phyloP scores from a whole-genome alignment of 108 stramenopile species.

The Nannochloropsis gaditana region DNA sequence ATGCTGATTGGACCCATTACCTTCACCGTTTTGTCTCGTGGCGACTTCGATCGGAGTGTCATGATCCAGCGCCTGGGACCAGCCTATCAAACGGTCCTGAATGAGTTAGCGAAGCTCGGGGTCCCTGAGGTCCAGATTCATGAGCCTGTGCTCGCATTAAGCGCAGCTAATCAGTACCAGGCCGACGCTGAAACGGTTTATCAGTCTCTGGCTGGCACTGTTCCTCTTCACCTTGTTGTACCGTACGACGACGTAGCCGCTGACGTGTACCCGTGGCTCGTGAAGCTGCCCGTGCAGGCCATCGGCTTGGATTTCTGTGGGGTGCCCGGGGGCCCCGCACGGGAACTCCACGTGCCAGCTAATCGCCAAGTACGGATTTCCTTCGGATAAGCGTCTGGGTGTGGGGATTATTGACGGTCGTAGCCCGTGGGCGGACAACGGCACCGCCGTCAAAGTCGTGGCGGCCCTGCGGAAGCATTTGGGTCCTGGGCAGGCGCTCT shows the following conservation, averaged over 20 bases:
- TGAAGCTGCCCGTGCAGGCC: slow-evolving; percentile 39
- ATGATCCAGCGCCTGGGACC: slow-evolving; percentile 34
- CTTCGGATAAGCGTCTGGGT: slow-evolving; percentile 53
- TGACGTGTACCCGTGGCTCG: slow-evolving; percentile 58
- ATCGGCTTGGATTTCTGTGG: slow-evolving; percentile 59
- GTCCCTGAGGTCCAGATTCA: slow-evolving; percentile 62
- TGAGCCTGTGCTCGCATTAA: slow-evolving; percentile 60
- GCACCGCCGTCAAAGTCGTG: slow-evolving; percentile 23
- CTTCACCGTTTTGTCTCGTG: slow-evolving; percentile 31
- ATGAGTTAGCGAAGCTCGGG: slow-evolving; percentile 50
- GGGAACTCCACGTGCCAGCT: slow-evolving; percentile 52
- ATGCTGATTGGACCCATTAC: slow-evolving; percentile 63
- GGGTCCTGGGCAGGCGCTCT: neutral
- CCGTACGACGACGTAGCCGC: slow-evolving; percentile 62
- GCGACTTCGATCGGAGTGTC: slow-evolving; percentile 26
- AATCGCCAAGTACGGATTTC: slow-evolving; percentile 53
- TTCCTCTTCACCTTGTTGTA: slow-evolving; percentile 56
- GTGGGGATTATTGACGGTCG: slow-evolving; percentile 60
- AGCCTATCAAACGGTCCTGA: slow-evolving; percentile 47
- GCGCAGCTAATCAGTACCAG: slow-evolving; percentile 30
- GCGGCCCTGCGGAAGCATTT: slow-evolving; percentile 18
- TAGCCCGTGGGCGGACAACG: slow-evolving; percentile 57
- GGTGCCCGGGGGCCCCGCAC: slow-evolving; percentile 35
- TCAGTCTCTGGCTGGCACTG: slow-evolving; percentile 14
- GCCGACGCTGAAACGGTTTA: neutral